Base-by-base conservation (phyloP, 2,329 filamentous ascomycete genomes). In the Penicillium thymicola region DNA sequence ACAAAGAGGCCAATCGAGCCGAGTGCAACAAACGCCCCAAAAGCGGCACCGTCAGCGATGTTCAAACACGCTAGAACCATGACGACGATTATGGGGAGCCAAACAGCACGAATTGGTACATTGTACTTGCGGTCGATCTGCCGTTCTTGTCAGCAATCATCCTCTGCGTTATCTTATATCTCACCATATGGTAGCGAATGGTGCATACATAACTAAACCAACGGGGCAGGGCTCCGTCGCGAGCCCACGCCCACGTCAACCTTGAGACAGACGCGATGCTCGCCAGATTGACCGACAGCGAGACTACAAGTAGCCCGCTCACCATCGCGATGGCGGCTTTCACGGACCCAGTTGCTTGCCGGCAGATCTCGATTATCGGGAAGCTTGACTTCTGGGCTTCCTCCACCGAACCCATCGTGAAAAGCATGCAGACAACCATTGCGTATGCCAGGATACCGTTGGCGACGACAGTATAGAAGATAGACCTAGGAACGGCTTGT, bases 191-290 rank as follows among this genome's bases (percentile, higher is more conserved):
- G 27, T 21, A n/a, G 4, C 5, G 11, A 27, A 32, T 8, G 23
- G 11, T 16, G 43, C 61, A 11, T 43, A 65, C 63, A 32, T 61
- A 52, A 28, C 62, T 44, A 41, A 67, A 64, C 27, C 62, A 67
- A 30, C 49, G 64, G 0, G 78, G 78, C 0, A 81, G 62, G 6
- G 76, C 79, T 3, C 77, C 77, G 53, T 82, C 80, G 5, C 76
- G 66, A 13, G 79, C 76, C 70, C 80, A 82, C 0, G 77, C 76
- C 79, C 79, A 82, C 0, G 78, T 76, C 2, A 81, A 64, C 3
- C 79, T 75, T 0, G 78, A 79, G 0, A 77, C 77, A 0, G 79
- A 80, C 0, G 80, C 78, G 2, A 80, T 74, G 36, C 73, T 73
- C 0, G 74, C 72, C 38, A 77, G 68, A 48, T 75, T 71, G 16